These are phyloP conservation scores for Pichia manshurica DNA, from an alignment of 805 yeast genomes.

Conservation along the genomic window DNA sequence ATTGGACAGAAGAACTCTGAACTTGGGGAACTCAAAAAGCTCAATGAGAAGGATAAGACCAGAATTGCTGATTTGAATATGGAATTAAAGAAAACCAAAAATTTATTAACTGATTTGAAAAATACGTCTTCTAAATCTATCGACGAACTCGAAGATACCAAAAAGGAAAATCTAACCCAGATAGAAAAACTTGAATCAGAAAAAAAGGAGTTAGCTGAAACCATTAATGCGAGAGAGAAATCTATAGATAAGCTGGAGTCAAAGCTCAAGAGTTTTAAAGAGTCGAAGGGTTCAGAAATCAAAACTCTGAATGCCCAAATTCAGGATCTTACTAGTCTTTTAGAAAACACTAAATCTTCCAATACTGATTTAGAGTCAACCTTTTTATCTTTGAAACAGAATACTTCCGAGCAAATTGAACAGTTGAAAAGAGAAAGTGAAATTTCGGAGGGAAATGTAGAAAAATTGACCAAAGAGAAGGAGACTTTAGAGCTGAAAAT, in stretches of 20 bases:
- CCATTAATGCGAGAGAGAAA: not conserved
- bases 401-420: conserved; percentile 2
- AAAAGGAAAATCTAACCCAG: not conserved
- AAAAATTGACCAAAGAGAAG: not conserved
- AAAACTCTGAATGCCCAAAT: not conserved
- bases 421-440: not conserved
- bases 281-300: not conserved
- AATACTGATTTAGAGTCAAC: conserved; percentile 4
- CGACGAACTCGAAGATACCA: not conserved
- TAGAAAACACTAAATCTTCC: conserved; percentile 2
- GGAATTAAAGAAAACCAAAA: not conserved
- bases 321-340: conserved; percentile 1
- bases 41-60: not conserved
- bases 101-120: not conserved
- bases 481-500: not conserved
- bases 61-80: not conserved
- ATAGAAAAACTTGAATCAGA: conserved; percentile 1
- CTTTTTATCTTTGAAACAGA: not conserved
- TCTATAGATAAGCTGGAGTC: not conserved
- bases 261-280: not conserved
- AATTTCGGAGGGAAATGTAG: not conserved
- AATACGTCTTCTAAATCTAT: not conserved
- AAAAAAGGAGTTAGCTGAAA: not conserved
- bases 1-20: not conserved
- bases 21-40: not conserved